Evolutionary conservation across 2,329 filamentous ascomycete species (phyloP), one percentile per base, ranked within the genome.

Genomic region (Penicillium sp.): DNA sequence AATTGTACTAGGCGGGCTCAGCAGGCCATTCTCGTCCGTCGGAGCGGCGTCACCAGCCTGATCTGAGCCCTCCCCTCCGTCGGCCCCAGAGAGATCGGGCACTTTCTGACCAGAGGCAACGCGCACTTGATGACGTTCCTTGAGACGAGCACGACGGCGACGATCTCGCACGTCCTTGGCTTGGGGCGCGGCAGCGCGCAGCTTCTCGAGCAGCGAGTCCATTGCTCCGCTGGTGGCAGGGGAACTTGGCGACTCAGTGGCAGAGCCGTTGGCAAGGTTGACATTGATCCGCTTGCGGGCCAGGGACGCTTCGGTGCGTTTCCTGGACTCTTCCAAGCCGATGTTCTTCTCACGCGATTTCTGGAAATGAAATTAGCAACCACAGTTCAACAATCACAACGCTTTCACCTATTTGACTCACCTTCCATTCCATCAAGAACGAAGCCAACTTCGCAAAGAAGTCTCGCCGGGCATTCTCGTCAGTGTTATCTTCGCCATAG

Each of bases 311-410:
- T 98, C 94, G 75, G 96, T 96, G 65, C 91, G 89, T 67, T 87
- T 90, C 68, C 88, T 87, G 56, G 85, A 88, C 71, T 96, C 93
- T 78, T 99, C 95, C 62, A 92, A 77, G 34, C 83, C 75, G 20
- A 94, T 78, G 78, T 98, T 99, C 88, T 98, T 98, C 68, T 96
- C 91, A 67, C 88, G 88, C 35, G 92, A 96, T 85, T 90, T 94
- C 90, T 87, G 50, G 41, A 58, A 12, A 54, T 67, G 53, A 65
- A 34, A 34, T 63, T 57, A 60, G 47, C 47, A n/a, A 50, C 37
- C 22, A 28, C 6, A 31, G 58, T 55, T 59, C 48, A n/a, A 49
- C 43, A 39, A 49, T 25, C 37, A 54, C 22, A 61, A 48, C 14
- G 2, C n/a, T 12, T 20, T 58, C 38, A 48, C 41, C 50, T 54